Evolutionary conservation across 345 rosid species (phyloP).

Genomic region (Cardamine chenopodiifolia): DNA sequence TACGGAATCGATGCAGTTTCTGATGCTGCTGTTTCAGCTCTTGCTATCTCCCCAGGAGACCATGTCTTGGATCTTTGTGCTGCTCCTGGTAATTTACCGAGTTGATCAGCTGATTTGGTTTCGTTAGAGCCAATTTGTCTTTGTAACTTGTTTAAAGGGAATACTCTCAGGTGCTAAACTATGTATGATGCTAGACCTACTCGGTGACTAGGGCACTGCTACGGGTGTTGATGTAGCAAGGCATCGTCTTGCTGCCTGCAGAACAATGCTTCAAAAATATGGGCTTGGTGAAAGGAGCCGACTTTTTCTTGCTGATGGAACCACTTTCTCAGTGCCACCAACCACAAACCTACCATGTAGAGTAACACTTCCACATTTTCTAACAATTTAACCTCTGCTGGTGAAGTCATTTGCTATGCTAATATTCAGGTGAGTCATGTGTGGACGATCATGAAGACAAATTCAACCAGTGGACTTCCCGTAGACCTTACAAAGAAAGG

Average conservation of each 20-base stretch:
- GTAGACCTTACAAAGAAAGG: constrained; percentile 90
- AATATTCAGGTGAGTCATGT: constrained; percentile 56
- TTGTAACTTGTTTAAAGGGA: background rate
- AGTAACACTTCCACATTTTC: background rate
- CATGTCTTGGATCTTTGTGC: constrained; percentile 92
- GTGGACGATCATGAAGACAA: constrained; percentile 46
- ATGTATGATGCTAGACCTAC: constrained; percentile 78
- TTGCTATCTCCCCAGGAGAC: constrained; percentile 73
- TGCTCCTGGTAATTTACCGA: constrained; percentile 68
- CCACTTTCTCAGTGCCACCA: constrained; percentile 68
- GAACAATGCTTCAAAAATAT: constrained; percentile 85
- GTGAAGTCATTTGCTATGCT: constrained; percentile 41
- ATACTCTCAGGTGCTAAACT: constrained; percentile 86
- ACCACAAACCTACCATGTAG: constrained; percentile 37
- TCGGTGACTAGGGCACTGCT: constrained; percentile 75
- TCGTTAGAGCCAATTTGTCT: too few relatives aligned
- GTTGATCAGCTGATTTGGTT: background rate
- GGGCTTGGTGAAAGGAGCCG: constrained; percentile 67
- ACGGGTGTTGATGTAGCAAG: constrained; percentile 93
- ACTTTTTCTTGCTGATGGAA: constrained; percentile 88
- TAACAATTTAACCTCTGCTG: background rate
- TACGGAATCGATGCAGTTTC: constrained; percentile 97
- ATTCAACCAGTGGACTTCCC: constrained; percentile 73
- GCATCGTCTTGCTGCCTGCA: constrained; percentile 89
- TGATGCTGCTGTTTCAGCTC: constrained; percentile 81